Evolutionary conservation across 805 yeast species (phyloP), one percentile per base, ranked within the genome.

Genomic region (Saccharomycopsis sp.): DNA sequence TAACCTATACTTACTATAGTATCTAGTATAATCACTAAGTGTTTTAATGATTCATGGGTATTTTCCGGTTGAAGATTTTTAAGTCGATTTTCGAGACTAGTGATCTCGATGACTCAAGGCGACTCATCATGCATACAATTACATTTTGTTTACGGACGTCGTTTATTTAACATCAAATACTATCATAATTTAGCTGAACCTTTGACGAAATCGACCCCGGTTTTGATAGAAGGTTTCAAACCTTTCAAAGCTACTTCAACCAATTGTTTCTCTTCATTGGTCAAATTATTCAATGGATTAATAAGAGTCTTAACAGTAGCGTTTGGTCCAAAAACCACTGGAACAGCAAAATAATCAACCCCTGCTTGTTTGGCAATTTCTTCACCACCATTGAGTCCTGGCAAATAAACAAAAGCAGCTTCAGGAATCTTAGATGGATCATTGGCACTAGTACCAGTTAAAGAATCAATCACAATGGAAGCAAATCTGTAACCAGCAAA

Each of bases 401-500:
- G 72, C 47, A 80, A 67, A 53, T 73, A 73, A 34, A 72, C 67
- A 49, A 64, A 71, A 21, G 75, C 57, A n/a, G 35, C 38, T 34
- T 41, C 45, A 27, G 44, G 42, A 18, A 39, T 37, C n/a, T 25
- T 25, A 33, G 10, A 13, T 5, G 23, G 21, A n/a, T 10, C 8
- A 23, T 23, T 23, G 2, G 21, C 19, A 10, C 14, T 32, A 23
- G 38, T 12, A 49, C 72, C 72, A 19, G 63, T 56, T 37, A 61
- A 66, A 56, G 64, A 70, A 59, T 69, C 65, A 60, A 82, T 67
- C 42, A 82, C 73, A 37, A 78, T 65, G 53, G 73, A 74, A 37
- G 86, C 80, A 52, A 82, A 75, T 56, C 76, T 71, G 59, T 76
- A 82, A 53, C 88, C 89, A 34, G 89, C 88, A 56, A 76, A 79